Evolutionary conservation across 2,329 filamentous ascomycete species (phyloP), one percentile per base, ranked within the genome.

Genomic region (Aspergillus puulaauensis): DNA sequence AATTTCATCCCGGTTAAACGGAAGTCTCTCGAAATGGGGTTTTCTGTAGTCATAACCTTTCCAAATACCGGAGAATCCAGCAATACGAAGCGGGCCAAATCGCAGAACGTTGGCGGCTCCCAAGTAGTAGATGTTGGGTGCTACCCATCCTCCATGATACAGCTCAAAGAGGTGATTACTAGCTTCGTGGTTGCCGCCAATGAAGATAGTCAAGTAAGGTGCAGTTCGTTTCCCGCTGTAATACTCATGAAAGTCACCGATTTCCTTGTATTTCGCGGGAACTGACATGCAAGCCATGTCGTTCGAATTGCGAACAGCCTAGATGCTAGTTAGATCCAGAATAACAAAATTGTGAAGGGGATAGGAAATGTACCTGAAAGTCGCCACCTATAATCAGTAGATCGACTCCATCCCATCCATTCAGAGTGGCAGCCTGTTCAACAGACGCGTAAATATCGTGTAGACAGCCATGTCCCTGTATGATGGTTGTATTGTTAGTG

Each of bases 81-180:
- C 90, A 61, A 99, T 96, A 21, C 95, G 87, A 49, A 99, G 77
- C 1, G 90, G 89, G 0, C 93, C 93, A 33, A 96, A 80, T 17
- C 89, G 87, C 41, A 99, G 73, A 8, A 99, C 88, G 70, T 96
- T 97, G 59, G 95, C 91, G 35, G 92, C 91, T 49, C 95, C 95
- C 73, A 98, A 83, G 76, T 97, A 99, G 80, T 97, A 99, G 62
- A 99, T 98, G 65, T 95, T 96, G 8, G 91, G 92, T 7, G 93
- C 93, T 6, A 91, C 95, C 95, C 95, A 99, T 51, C 95, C 95
- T 52, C 95, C 95, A 71, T 98, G 96, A 78, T 91, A 96, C 0
- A 99, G 83, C 76, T 99, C 95, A 80, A 88, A 95, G 5, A 96
- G 80, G 74, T 98, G 87, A 51, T 90, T 92, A 68, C 90, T 90